Evolutionary conservation across 2,329 filamentous ascomycete species (phyloP), one percentile per base, ranked within the genome.

Genomic region (Aspergillus melleus): DNA sequence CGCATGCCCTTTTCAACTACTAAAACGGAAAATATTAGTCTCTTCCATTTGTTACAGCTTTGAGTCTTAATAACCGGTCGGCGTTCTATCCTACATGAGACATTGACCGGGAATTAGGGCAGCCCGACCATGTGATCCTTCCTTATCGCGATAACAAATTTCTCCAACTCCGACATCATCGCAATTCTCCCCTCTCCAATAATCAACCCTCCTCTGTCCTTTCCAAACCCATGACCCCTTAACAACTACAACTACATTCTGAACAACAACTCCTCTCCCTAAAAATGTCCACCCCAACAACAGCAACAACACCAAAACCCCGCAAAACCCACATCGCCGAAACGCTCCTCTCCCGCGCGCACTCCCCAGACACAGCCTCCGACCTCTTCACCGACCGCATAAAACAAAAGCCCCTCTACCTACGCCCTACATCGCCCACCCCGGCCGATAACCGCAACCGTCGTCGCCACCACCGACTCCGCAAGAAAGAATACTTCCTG

Each of bases 361-460:
- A 96, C 77, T 89, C 90, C 2, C 88, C 91, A 26, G 84, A 89
- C 64, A 88, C 85, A 59, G 86, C 88, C 57, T 79, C 81, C 36
- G 84, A 87, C 56, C 90, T 96, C 75, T 94, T 90, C 81, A 82
- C 84, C 63, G 91, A 96, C 64, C 92, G 92, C 76, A 86, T 96
- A 73, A 87, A 91, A 68, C 88, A 91, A 72, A 91, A 92, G 51
- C 88, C 91, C 0, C 86, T 97, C 58, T 86, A 89, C 69, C 86
- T 97, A 3, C 87, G 89, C 47, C 88, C 91, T 6, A 89, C 88
- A 22, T 91, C 90, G 0, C 90, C 91, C 74, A 86, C 69, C 66
- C 83, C 70, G 30, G 77, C 75, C n/a, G 77, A 86, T 79, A 70
- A 82, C 77, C 64, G 80, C 73, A 62, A 78, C 70, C 67, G 87